Percentiles rank a stretch among this genome's conserved stretches.
Evolutionary conservation across 495 filamentous ascomycete species (phyloP).

Genomic region (Penicillium silybi): DNA sequence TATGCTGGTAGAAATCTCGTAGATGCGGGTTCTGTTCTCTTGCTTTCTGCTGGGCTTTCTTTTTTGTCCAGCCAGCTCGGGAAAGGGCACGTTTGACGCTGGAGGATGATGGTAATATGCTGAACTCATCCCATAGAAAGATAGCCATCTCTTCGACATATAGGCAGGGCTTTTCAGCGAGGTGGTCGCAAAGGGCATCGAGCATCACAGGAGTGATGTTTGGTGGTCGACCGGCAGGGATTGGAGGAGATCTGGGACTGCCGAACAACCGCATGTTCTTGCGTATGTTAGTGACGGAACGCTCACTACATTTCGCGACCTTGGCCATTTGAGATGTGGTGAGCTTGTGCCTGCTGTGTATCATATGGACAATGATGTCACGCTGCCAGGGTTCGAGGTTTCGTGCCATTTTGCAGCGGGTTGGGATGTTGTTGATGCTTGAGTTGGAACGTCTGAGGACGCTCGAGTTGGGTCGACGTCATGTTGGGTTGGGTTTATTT

Average conservation of each 20-base stretch:
- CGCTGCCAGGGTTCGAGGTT: too few relatives aligned
- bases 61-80: background rate
- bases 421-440: too few relatives aligned
- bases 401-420: background rate
- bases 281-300: background rate
- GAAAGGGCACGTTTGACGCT: too few relatives aligned
- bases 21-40: background rate
- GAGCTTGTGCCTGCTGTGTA: too few relatives aligned
- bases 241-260: background rate
- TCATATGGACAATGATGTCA: too few relatives aligned
- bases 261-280: background rate
- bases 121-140: background rate
- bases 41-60: background rate
- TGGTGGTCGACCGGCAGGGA: background rate
- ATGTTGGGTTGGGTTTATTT: too few relatives aligned
- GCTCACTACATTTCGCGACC: background rate
- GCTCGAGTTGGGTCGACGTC: too few relatives aligned
- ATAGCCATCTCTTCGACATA: background rate
- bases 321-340: background rate
- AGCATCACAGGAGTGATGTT: background rate
- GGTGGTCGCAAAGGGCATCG: background rate
- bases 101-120: background rate
- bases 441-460: too few relatives aligned
- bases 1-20: background rate
- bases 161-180: background rate